Conservation (phyloP, 139 green algal species). For the Auxenochlorella pyrenoidosa region DNA sequence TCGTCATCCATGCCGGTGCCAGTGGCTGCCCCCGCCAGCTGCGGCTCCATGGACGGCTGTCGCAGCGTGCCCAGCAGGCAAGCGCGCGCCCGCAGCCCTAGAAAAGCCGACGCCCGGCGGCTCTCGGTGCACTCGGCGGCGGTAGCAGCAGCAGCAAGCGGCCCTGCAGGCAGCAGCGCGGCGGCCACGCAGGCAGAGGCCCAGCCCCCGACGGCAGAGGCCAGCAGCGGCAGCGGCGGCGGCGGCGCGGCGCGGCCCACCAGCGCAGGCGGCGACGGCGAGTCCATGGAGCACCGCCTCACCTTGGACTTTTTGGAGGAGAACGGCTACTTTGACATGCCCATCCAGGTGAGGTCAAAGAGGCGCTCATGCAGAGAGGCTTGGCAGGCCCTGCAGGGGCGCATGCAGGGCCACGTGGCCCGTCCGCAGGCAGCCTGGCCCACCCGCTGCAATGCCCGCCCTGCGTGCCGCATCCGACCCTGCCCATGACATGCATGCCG, state of each 20-base stretch:
- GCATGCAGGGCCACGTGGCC: too few relatives aligned
- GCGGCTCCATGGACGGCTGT: background rate
- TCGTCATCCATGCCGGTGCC: background rate
- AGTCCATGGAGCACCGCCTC: conserved; percentile 10
- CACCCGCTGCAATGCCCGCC: background rate
- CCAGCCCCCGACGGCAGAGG: too few relatives aligned
- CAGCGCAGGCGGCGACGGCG: background rate
- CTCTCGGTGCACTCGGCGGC: background rate
- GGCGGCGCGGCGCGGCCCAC: background rate
- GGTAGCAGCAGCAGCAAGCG: background rate
- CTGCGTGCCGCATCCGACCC: background rate
- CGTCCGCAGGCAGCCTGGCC: too few relatives aligned
- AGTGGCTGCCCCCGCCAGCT: background rate
- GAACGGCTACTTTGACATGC: conserved; percentile 51
- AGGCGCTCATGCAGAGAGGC: too few relatives aligned
- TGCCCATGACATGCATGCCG: too few relatives aligned
- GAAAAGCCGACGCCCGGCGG: too few relatives aligned
- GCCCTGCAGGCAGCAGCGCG: background rate
- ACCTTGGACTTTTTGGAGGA: conserved; percentile 47
- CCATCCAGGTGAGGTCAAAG: conserved; percentile 39
- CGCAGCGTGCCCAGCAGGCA: too few relatives aligned
- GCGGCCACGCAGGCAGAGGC: background rate
- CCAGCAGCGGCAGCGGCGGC: background rate
- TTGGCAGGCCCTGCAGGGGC: too few relatives aligned
- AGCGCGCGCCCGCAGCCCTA: too few relatives aligned